Percentiles rank a stretch among this genome's conserved stretches.
Conservation (phyloP, 2,329 filamentous ascomycete species). For the Aspergillus ochraceus region DNA sequence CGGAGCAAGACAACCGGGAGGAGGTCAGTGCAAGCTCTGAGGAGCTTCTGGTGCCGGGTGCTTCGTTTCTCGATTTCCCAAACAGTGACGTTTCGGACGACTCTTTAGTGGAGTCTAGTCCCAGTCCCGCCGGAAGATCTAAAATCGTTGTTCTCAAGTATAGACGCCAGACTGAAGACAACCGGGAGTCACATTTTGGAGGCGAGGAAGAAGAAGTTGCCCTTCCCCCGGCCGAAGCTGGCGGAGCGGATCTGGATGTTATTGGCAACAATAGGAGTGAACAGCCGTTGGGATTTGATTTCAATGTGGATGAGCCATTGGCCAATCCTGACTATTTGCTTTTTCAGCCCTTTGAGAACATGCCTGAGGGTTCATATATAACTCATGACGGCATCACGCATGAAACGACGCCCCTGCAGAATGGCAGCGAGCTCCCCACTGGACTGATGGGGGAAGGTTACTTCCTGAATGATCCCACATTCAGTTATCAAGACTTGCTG, state of each 20-base stretch:
- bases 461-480: neutral
- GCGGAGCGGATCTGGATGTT: neutral
- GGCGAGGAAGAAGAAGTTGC: neutral
- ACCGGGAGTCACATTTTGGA: neutral
- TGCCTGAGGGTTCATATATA: neutral
- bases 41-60: conserved; percentile 16
- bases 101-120: neutral
- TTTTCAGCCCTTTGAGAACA: neutral
- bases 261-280: neutral
- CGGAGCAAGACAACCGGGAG: conserved; percentile 6
- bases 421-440: neutral
- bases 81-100: conserved; percentile 5
- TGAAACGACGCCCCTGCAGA: neutral
- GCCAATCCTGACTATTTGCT: neutral
- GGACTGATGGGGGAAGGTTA: neutral
- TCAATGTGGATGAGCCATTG: neutral
- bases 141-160: conserved; percentile 19
- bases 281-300: neutral
- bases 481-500: neutral
- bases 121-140: neutral
- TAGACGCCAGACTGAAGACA: neutral
- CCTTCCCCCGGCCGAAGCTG: neutral
- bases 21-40: neutral
- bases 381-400: neutral
- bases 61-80: conserved; percentile 18